These are phyloP conservation scores for Gyrodon lividus DNA, from an alignment of 768 basidiomycete species.

Conservation along the genomic window DNA sequence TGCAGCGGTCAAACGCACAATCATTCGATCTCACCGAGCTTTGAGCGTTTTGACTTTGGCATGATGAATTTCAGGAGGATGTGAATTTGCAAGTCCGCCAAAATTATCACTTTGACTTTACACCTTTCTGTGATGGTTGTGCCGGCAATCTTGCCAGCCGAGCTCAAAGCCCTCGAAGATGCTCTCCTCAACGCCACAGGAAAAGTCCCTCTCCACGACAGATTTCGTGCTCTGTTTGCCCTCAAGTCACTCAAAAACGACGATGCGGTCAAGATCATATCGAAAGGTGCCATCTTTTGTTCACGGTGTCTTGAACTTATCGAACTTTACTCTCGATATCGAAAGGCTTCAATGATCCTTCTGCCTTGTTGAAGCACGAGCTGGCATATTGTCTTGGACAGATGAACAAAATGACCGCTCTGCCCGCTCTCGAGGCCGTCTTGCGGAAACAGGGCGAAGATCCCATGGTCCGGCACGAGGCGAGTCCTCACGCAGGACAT, in stretches of 20 bases:
- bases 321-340: slow-evolving; percentile 2
- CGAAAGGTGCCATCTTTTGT: slow-evolving; percentile 57
- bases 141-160: slow-evolving; percentile 40
- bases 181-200: slow-evolving; percentile 76
- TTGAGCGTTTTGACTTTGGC: slow-evolving; percentile 88
- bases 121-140: slow-evolving; percentile 30
- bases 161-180: slow-evolving; percentile 69
- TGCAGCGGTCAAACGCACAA: not conserved
- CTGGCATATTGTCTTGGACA: slow-evolving; percentile 97
- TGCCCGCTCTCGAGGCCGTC: slow-evolving; percentile 77
- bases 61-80: slow-evolving; percentile 40
- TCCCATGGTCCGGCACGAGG: slow-evolving; percentile 98
- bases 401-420: slow-evolving; percentile 68
- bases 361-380: slow-evolving; percentile 93
- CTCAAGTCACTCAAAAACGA: slow-evolving; percentile 80
- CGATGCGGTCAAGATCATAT: slow-evolving; percentile 80
- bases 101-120: slow-evolving; percentile 34
- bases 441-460: slow-evolving; percentile 71
- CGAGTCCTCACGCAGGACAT: slow-evolving; percentile 30
- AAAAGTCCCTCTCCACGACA: slow-evolving; percentile 73
- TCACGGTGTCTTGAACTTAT: not conserved
- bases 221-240: slow-evolving; percentile 91
- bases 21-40: slow-evolving; percentile 63
- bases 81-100: slow-evolving; percentile 50
- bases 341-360: slow-evolving; percentile 80